phyloP scores from a whole-genome alignment of 371 early-diverging fungal species.

The Syncephalis fuscata region DNA sequence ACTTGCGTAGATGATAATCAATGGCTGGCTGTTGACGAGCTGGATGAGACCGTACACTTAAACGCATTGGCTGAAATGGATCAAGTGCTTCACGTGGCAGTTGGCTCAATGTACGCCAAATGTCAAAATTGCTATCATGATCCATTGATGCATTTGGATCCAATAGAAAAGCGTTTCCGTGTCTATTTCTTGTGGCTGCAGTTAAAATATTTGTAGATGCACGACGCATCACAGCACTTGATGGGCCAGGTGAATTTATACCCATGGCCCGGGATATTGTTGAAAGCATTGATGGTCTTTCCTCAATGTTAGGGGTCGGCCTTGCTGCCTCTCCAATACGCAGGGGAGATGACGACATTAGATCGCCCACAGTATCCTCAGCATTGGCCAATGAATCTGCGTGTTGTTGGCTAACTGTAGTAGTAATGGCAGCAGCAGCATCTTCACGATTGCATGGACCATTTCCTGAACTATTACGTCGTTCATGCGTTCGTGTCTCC shows the following conservation, averaged over 20 bases:
- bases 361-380: constrained; percentile 7
- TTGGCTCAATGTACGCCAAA: constrained; percentile 7
- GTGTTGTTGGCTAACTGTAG: no score
- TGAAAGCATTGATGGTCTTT: constrained; percentile 6
- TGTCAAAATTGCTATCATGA: constrained; percentile 1
- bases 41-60: constrained; percentile 3
- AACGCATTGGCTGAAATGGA: constrained; percentile 2
- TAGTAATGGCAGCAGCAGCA: no score
- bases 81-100: constrained; percentile 4
- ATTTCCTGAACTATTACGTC: no score
- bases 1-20: constrained; percentile 17
- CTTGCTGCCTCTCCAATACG: not conserved
- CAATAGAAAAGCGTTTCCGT: not conserved
- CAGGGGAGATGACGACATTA: not conserved
- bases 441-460: no score
- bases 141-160: constrained; percentile 1
- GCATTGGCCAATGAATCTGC: constrained; percentile 2
- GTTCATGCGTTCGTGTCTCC: not conserved
- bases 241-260: not conserved
- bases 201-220: no score
- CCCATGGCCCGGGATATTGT: constrained; percentile 8
- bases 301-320: not conserved
- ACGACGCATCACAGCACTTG: no score
- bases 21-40: constrained; percentile 12
- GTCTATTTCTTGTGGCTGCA: no score